A percentile compares a stretch with the other conserved stretches of the same genome.
Conservation (phyloP, 345 rosid species). For the Pistacia atlantica region DNA sequence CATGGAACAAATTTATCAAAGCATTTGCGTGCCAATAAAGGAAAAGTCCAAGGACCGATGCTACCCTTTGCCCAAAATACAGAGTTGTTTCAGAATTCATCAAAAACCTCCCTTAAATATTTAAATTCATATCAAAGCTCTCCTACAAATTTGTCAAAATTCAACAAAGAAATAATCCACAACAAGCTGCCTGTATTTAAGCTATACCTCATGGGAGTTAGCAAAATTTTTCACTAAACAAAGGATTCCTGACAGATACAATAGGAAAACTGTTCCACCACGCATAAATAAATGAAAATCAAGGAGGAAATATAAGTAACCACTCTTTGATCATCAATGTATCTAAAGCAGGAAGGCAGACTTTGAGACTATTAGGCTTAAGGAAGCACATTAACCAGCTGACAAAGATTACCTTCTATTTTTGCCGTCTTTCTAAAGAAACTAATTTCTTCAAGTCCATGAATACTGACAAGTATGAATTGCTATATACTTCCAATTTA, state of each 20-base stretch:
- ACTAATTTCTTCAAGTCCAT: too few relatives aligned
- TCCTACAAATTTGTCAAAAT: too few relatives aligned
- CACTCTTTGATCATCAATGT: too few relatives aligned
- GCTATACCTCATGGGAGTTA: not conserved
- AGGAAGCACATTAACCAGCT: too few relatives aligned
- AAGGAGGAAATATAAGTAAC: not conserved
- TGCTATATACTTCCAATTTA: not conserved
- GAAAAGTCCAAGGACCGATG: not conserved
- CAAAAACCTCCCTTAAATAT: not conserved
- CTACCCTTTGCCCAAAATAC: not conserved
- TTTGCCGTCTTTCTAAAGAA: too few relatives aligned
- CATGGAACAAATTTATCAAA: not conserved
- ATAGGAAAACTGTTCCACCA: not conserved
- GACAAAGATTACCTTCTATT: too few relatives aligned
- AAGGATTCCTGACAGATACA: not conserved
- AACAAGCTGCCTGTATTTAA: not conserved
- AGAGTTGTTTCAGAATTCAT: not conserved
- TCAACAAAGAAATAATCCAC: not conserved
- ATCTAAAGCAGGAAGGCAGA: too few relatives aligned
- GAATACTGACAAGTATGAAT: not conserved
- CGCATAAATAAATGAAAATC: slow-evolving; percentile 1
- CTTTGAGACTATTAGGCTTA: too few relatives aligned
- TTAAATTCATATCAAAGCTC: too few relatives aligned
- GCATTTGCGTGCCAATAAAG: not conserved
- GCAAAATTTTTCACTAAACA: not conserved